Evolutionary conservation across 2,329 filamentous ascomycete genomes (phyloP).

Genomic region (Stemphylium lycopersici): DNA sequence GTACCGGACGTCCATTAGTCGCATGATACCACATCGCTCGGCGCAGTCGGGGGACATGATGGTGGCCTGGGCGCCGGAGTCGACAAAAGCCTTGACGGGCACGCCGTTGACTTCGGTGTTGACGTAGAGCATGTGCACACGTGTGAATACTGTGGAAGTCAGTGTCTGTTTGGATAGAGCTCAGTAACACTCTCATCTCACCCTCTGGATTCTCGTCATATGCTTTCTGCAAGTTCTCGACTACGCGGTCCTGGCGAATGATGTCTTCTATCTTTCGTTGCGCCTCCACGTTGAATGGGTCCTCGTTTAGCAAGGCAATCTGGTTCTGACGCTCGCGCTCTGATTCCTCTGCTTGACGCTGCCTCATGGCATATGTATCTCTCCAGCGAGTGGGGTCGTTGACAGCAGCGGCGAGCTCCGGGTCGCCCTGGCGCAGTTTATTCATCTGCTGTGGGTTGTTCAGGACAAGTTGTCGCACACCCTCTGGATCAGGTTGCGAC

Average conservation of each 20-base stretch:
- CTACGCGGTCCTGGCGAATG: constrained; percentile 91
- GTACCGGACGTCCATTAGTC: constrained; percentile 89
- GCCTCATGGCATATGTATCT: constrained; percentile 70
- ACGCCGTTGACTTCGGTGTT: constrained; percentile 93
- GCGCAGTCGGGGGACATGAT: constrained; percentile 98
- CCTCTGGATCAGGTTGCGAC: constrained; percentile 67
- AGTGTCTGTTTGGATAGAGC: constrained; percentile 4
- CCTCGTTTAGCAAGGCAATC: constrained; percentile 85
- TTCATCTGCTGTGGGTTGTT: constrained; percentile 75
- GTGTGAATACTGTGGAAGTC: constrained; percentile 75
- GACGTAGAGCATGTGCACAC: constrained; percentile 95
- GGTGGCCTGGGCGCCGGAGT: constrained; percentile 95
- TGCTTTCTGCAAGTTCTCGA: constrained; percentile 93
- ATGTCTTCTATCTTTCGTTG: constrained; percentile 95
- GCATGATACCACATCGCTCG: constrained; percentile 92
- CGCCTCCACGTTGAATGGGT: constrained; percentile 91
- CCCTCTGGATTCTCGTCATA: constrained; percentile 98
- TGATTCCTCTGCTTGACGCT: constrained; percentile 72
- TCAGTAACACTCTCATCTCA: no score
- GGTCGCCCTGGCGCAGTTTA: constrained; percentile 73
- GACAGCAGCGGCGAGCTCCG: constrained; percentile 76
- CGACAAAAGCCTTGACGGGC: constrained; percentile 93
- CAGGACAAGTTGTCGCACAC: constrained; percentile 80
- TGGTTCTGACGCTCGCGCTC: constrained; percentile 80
- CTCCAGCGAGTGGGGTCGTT: constrained; percentile 79